A percentile compares a stretch with the other conserved stretches of the same genome.
Conservation (phyloP, 176 grass and related monocot species). For the Oryza longistaminata region DNA sequence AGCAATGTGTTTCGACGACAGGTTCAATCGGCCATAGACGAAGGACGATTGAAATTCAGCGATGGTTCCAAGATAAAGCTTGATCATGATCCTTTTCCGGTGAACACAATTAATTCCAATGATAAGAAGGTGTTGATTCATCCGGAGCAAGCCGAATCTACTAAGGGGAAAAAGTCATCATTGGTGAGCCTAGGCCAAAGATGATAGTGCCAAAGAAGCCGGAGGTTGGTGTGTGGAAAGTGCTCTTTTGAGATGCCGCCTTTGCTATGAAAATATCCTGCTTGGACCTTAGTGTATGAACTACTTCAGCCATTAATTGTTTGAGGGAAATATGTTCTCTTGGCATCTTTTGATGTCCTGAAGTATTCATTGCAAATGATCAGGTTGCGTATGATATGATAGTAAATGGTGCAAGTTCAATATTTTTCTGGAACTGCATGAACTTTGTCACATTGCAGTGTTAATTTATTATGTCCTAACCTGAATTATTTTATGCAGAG, state of each 20-base stretch:
- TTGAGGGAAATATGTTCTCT: background rate
- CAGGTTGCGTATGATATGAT: background rate
- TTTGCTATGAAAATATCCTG: slow-evolving; percentile 1
- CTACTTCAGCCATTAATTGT: slow-evolving; percentile 5
- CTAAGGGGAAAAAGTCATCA: too few relatives aligned
- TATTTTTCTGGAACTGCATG: background rate
- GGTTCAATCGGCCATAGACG: too few relatives aligned
- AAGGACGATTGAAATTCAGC: too few relatives aligned
- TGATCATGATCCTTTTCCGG: too few relatives aligned
- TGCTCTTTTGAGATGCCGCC: background rate
- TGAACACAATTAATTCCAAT: too few relatives aligned
- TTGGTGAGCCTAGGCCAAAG: too few relatives aligned
- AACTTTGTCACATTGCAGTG: slow-evolving; percentile 4
- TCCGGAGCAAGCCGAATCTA: too few relatives aligned
- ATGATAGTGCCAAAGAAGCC: too few relatives aligned
- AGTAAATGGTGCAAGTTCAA: background rate
- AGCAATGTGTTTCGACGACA: too few relatives aligned
- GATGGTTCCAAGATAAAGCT: too few relatives aligned
- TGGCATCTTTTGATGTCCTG: slow-evolving; percentile 7
- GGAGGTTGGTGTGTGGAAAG: too few relatives aligned
- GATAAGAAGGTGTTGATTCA: too few relatives aligned
- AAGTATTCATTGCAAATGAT: slow-evolving; percentile 15
- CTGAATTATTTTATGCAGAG: slow-evolving; percentile 57
- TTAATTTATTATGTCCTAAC: slow-evolving; percentile 38
- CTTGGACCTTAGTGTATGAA: background rate